A percentile compares a stretch with the other conserved stretches of the same genome.
Conservation (phyloP, 495 filamentous ascomycete genomes). For the Oleoguttula mirabilis region DNA sequence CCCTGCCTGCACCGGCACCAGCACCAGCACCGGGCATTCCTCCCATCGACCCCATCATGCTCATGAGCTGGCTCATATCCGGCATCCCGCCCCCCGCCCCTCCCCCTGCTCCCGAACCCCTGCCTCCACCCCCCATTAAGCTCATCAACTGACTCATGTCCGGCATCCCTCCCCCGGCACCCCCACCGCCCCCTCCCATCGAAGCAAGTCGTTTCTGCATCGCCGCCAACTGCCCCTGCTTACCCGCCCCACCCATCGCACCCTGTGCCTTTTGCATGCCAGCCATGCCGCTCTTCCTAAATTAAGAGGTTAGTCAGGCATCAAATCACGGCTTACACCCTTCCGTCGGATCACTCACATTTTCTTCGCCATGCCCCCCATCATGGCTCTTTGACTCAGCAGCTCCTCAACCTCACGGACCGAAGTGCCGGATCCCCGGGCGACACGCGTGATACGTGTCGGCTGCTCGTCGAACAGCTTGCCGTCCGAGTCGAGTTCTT, state of each 20-base stretch:
- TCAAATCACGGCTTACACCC: no score
- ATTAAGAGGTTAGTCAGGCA: no score
- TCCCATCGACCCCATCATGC: conserved; percentile 23
- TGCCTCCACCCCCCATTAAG: conserved; percentile 26
- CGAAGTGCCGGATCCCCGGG: conserved; percentile 74
- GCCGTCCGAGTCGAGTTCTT: conserved; percentile 88
- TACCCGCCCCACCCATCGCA: conserved; percentile 66
- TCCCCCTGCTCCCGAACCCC: conserved; percentile 15
- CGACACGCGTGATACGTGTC: conserved; percentile 86
- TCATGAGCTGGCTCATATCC: conserved; percentile 21
- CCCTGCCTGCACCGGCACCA: conserved; percentile 7
- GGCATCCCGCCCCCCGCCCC: conserved; percentile 22
- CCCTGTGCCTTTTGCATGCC: conserved; percentile 91
- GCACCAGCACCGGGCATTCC: conserved; percentile 14
- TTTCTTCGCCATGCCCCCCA: conserved; percentile 98
- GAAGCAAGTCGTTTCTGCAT: conserved; percentile 92
- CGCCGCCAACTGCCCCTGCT: conserved; percentile 85
- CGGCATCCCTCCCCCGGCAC: conserved; percentile 22
- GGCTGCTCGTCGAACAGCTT: conserved; percentile 89
- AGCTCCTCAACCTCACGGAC: conserved; percentile 95
- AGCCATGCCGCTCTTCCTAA: no score
- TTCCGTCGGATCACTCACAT: conserved; percentile 93
- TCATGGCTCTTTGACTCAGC: conserved; percentile 95
- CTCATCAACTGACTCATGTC: conserved; percentile 26
- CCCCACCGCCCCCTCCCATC: conserved; percentile 53